Evolutionary conservation across 2,329 filamentous ascomycete species (phyloP).

Genomic region (Aspergillus chevalieri): DNA sequence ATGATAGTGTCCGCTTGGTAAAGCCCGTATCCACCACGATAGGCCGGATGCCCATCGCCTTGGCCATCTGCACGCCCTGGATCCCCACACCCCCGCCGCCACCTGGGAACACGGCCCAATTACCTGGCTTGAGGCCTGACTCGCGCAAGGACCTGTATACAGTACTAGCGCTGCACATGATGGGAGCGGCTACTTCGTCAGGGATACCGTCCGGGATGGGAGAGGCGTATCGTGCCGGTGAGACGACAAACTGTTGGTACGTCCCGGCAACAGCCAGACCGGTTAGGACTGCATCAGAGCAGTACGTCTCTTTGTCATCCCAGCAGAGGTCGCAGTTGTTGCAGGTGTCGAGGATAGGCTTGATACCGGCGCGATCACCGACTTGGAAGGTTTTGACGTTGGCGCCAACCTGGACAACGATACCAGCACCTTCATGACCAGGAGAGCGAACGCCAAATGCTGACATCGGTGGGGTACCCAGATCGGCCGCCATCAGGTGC

Average conservation of each 20-base stretch:
- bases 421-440: slow-evolving; percentile 53
- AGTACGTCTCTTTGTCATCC: slow-evolving; percentile 49
- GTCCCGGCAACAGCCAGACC: slow-evolving; percentile 45
- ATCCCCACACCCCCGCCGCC: slow-evolving; percentile 52
- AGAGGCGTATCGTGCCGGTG: slow-evolving; percentile 50
- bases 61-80: slow-evolving; percentile 51
- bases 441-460: slow-evolving; percentile 40
- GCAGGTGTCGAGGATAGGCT: slow-evolving; percentile 49
- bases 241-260: slow-evolving; percentile 55
- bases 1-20: slow-evolving; percentile 41
- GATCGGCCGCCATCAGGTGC: slow-evolving; percentile 53
- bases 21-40: slow-evolving; percentile 52
- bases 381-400: slow-evolving; percentile 49
- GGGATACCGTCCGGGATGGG: slow-evolving; percentile 51
- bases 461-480: slow-evolving; percentile 44
- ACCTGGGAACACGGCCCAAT: slow-evolving; percentile 43
- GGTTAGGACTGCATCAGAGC: slow-evolving; percentile 18
- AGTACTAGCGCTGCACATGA: slow-evolving; percentile 56
- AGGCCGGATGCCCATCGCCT: slow-evolving; percentile 51
- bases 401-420: slow-evolving; percentile 51
- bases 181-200: slow-evolving; percentile 52
- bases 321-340: slow-evolving; percentile 48
- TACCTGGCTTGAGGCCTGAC: slow-evolving; percentile 44
- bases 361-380: slow-evolving; percentile 50
- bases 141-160: slow-evolving; percentile 53